Evolutionary conservation across 108 stramenopile species (phyloP), one percentile per base, ranked within the genome.

Genomic region (Nannochloropsis salina): DNA sequence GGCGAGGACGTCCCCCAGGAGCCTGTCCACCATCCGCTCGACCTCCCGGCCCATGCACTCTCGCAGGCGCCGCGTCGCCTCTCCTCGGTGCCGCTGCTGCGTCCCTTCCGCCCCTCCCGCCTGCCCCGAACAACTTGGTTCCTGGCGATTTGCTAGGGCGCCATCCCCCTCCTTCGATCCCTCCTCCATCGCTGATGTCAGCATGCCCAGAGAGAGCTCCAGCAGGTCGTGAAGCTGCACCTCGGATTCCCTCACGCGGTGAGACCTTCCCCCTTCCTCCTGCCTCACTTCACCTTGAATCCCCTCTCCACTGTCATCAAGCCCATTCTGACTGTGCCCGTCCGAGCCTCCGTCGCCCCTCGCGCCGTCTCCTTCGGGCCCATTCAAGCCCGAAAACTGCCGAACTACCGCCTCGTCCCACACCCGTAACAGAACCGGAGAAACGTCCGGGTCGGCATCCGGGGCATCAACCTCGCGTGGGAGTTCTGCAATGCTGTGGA

Each of bases 171-270:
- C 61, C 20, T 74, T n/a, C 2, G 15, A n/a, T 15, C n/a, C 61
- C 61, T 74, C 61, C 61, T 74, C 61, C 31, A 31, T 31, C 31
- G 31, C 31, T 31, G 31, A 1, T 31, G 31, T 31, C 61, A 74
- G 6, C 61, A n/a, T 74, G 61, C 61, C 61, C 61, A 74, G n/a
- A 15, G 61, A 15, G 4, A n/a, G n/a, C 61, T 74, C 61, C 15
- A 74, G 61, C 61, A 74, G n/a, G n/a, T 74, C 61, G n/a, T 74
- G n/a, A n/a, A 74, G 61, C n/a, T 2, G 61, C 61, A 74, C 61
- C 61, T 74, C 61, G 20, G 3, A n/a, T n/a, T 74, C 8, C 61
- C 6, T 15, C 8, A n/a, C 2, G 15, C 61, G 61, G n/a, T 74
- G 6, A n/a, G 4, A 15, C 61, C 8, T 2, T n/a, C 8, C 61